Evolutionary conservation across 768 basidiomycete genomes (phyloP), one percentile per base, ranked within the genome.

Genomic region (Amanita pseudoporphyria): DNA sequence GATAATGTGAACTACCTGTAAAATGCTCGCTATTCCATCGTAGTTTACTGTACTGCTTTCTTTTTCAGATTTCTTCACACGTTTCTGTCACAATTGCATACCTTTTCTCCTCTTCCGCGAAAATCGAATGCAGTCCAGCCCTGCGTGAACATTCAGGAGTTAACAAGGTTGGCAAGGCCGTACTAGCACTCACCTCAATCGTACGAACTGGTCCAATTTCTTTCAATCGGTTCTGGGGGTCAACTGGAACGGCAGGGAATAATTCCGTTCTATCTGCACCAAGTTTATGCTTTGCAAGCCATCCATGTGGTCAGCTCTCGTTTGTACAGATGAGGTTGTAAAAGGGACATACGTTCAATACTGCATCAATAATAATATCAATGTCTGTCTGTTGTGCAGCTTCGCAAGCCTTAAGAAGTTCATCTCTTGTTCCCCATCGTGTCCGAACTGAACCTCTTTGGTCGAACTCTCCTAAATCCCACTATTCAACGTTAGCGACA

Each of bases 81-180:
- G 6, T n/a, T 22, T 6, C 12, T 36, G 19, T 2, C 21, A 53
- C 7, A 16, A 1, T 41, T 16, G 32, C 33, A 33, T 59, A 88
- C 87, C 69, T 87, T 83, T 32, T 77, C 76, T 14, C 71, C 75
- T 64, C 93, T 71, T 36, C 82, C 87, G n/a, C 79, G 70, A 61
- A 89, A 95, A 53, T 87, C 79, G 62, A 87, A 97, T 0, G 72
- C 79, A n/a, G 89, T 90, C 87, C 88, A 90, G 1, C 76, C 85
- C 88, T 89, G 40, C 6, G 51, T 9, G 18, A 49, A 51, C 49
- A 53, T 26, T 45, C 49, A 35, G 12, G 40, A 45, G 22, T 2
- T 37, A 16, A 43, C 5, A 12, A 39, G 18, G n/a, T 33, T 35
- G 26, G 26, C 26, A 7, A 14, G 3, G 6, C n/a, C 10, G 22